Conservation (phyloP, 116 monocot species). For the Iris pallida region DNA sequence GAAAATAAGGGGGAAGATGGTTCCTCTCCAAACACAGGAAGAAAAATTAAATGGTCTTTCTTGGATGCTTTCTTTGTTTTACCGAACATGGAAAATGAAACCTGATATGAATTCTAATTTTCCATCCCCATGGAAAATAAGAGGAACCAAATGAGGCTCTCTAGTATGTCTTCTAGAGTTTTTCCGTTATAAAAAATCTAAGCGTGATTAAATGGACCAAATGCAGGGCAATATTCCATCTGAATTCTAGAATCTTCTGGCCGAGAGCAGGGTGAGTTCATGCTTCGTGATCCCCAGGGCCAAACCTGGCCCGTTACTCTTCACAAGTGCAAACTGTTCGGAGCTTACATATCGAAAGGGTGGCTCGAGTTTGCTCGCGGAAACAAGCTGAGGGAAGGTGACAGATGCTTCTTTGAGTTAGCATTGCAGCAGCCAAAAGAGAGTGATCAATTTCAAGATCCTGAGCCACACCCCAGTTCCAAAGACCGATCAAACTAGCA, state of each 20-base stretch:
- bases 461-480: not conserved
- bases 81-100: no score
- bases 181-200: no score
- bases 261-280: not conserved
- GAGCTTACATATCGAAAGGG: not conserved
- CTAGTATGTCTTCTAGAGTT: no score
- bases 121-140: no score
- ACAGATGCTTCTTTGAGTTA: not conserved
- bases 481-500: no score
- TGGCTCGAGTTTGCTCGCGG: slow-evolving; percentile 1
- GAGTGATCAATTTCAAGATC: not conserved
- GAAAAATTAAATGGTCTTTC: no score
- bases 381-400: not conserved
- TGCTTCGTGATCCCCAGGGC: not conserved
- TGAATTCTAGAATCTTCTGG: not conserved
- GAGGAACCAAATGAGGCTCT: no score
- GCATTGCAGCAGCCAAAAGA: not conserved
- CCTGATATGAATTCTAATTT: no score
- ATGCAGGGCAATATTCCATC: not conserved
- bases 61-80: no score
- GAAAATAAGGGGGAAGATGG: no score
- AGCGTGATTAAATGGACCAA: no score
- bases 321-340: not conserved
- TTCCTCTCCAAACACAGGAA: no score
- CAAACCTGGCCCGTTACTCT: not conserved